These are phyloP conservation scores for Trifolium dubium DNA, from an alignment of 306 rosid genomes.

Conservation along the genomic window DNA sequence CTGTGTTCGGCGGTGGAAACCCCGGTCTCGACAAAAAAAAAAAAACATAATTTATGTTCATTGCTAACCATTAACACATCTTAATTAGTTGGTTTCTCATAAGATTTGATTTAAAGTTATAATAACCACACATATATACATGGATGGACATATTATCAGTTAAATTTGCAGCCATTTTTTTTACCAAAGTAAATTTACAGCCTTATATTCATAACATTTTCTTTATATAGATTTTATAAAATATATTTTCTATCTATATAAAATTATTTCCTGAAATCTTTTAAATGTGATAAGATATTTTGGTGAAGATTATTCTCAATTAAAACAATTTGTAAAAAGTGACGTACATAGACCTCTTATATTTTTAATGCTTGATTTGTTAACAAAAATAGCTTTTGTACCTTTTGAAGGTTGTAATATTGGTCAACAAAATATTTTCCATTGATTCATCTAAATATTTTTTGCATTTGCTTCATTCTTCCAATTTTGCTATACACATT, in stretches of 20 bases:
- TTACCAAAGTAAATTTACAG: no score
- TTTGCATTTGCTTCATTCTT: neutral
- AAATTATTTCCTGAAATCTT: no score
- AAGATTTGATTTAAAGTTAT: neutral
- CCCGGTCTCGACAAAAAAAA: no score
- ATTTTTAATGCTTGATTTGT: constrained; percentile 15
- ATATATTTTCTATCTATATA: no score
- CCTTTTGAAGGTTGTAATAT: neutral
- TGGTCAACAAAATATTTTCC: constrained; percentile 21
- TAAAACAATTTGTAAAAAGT: neutral
- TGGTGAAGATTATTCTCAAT: constrained; percentile 28
- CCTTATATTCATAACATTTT: neutral
- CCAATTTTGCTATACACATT: no score
- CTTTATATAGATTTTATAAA: no score
- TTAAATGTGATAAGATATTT: neutral
- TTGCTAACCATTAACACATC: no score
- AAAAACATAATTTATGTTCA: no score
- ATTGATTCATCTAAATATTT: constrained; percentile 4
- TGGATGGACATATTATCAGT: neutral
- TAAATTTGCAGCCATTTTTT: constrained; percentile 27
- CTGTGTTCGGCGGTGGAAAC: no score
- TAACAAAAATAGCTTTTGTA: constrained; percentile 19
- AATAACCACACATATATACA: no score
- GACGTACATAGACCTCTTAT: no score
- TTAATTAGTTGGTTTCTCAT: neutral